Evolutionary conservation across 192 early-diverging fungal genomes (phyloP).

Genomic region (Thoreauomyces humboldtii): DNA sequence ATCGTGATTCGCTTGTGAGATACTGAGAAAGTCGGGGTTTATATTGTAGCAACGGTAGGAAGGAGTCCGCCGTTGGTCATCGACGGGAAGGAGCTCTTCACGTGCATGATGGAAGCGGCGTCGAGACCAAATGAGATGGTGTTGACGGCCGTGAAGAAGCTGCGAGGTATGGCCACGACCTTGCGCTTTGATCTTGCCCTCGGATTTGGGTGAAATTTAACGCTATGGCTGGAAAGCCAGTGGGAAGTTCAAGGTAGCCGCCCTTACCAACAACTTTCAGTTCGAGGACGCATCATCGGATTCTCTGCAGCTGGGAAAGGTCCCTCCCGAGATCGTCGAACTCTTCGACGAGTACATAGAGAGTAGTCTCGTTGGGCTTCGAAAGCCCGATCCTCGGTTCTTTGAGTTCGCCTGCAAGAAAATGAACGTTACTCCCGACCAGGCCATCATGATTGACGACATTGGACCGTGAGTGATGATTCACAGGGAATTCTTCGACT

Average conservation of each 20-base stretch:
- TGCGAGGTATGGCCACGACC: constrained; percentile 32
- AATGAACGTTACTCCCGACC: constrained; percentile 61
- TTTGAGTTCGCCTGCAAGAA: constrained; percentile 71
- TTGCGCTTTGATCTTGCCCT: constrained; percentile 14
- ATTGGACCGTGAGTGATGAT: constrained; percentile 61
- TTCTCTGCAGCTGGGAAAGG: background rate
- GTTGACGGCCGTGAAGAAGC: constrained; percentile 46
- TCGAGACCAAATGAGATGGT: constrained; percentile 42
- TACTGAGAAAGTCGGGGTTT: too few species aligned
- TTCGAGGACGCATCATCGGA: constrained; percentile 17
- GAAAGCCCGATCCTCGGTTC: constrained; percentile 80
- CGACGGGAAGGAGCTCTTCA: constrained; percentile 61
- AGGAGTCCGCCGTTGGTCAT: constrained; percentile 14
- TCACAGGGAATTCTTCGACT: background rate
- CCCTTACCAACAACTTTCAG: constrained; percentile 82
- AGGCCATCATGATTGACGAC: constrained; percentile 82
- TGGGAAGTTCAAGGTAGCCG: constrained; percentile 64
- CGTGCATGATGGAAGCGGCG: constrained; percentile 61
- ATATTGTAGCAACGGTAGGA: background rate
- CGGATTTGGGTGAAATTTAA: too few species aligned
- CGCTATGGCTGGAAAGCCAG: constrained; percentile 19
- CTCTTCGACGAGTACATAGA: constrained; percentile 78
- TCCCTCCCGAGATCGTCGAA: constrained; percentile 29
- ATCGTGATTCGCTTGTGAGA: too few species aligned
- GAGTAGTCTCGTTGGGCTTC: constrained; percentile 69